These are phyloP conservation scores for Ophiobolus disseminans DNA, from an alignment of 2,329 filamentous ascomycete genomes.

Conservation along the genomic window DNA sequence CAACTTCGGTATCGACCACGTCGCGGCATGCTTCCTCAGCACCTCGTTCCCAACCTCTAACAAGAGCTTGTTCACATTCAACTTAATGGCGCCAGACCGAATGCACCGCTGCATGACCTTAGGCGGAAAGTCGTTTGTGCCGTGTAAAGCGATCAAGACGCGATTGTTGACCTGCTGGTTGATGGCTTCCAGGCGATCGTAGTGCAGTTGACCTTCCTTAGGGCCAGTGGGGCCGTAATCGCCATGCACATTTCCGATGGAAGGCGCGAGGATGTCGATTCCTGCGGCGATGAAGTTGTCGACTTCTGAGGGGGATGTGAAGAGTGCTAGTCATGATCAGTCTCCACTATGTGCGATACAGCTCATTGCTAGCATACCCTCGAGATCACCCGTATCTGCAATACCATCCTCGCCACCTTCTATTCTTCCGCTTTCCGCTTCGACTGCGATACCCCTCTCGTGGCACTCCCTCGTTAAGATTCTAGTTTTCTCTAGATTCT, in stretches of 20 bases:
- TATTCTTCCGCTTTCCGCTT: conserved; percentile 74
- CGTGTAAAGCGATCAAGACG: conserved; percentile 62
- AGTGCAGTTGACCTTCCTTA: conserved; percentile 40
- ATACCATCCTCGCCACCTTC: conserved; percentile 78
- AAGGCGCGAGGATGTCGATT: conserved; percentile 75
- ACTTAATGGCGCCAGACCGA: conserved; percentile 59
- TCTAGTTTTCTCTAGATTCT: conserved; percentile 69
- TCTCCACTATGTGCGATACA: not conserved
- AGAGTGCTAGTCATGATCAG: too few species aligned
- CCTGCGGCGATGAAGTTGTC: conserved; percentile 73
- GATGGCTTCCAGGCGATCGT: conserved; percentile 39
- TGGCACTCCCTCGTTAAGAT: conserved; percentile 69
- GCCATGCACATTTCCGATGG: conserved; percentile 78
- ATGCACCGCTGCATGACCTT: conserved; percentile 62
- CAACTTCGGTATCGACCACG: conserved; percentile 42
- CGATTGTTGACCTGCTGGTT: conserved; percentile 46
- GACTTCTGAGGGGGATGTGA: conserved; percentile 73
- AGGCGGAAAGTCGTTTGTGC: conserved; percentile 62
- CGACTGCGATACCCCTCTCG: conserved; percentile 68
- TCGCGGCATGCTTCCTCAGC: conserved; percentile 49
- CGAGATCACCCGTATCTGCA: conserved; percentile 68
- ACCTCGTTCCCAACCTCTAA: conserved; percentile 56
- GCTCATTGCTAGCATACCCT: conserved; percentile 50
- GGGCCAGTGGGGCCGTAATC: conserved; percentile 70
- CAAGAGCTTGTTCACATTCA: conserved; percentile 65